Conservation (phyloP, 2,329 filamentous ascomycete genomes). For the Arthrinium phaeospermum region DNA sequence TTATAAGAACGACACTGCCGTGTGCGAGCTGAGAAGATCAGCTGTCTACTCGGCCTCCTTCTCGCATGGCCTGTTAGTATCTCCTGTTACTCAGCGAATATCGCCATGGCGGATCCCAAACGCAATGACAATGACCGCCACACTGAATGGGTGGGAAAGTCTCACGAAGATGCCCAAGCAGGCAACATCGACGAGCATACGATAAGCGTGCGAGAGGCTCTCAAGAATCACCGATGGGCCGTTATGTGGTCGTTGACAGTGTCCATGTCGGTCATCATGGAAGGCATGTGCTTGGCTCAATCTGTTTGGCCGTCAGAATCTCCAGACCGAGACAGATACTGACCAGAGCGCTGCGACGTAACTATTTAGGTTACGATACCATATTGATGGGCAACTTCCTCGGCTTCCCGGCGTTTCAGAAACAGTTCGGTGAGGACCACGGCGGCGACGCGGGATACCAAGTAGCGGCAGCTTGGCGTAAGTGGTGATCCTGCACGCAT, state of each 20-base stretch:
- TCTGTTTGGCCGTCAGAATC: background rate
- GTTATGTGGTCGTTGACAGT: conserved; percentile 30
- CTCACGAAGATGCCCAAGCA: conserved; percentile 9
- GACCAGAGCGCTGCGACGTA: background rate
- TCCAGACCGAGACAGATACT: background rate
- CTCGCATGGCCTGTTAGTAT: background rate
- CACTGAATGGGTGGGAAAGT: background rate
- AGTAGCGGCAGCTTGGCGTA: conserved; percentile 48
- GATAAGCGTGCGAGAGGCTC: conserved; percentile 12
- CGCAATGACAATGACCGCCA: background rate
- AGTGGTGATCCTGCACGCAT: conserved; percentile 20
- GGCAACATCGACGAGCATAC: conserved; percentile 21
- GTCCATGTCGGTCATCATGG: conserved; percentile 36
- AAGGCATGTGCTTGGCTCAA: conserved; percentile 21
- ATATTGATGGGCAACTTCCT: conserved; percentile 42
- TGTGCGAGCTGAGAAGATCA: no score
- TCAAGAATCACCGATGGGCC: conserved; percentile 20
- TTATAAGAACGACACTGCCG: background rate
- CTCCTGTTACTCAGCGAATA: background rate
- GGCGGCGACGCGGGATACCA: conserved; percentile 39
- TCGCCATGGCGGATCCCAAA: background rate
- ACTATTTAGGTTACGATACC: conserved; percentile 14
- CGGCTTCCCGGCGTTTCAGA: conserved; percentile 36
- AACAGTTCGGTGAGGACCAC: conserved; percentile 35
- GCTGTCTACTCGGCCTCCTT: fast-evolving